A percentile compares a stretch with the other conserved stretches of the same genome.
Conservation (phyloP, 495 filamentous ascomycete genomes). For the Cairneyella variabilis region DNA sequence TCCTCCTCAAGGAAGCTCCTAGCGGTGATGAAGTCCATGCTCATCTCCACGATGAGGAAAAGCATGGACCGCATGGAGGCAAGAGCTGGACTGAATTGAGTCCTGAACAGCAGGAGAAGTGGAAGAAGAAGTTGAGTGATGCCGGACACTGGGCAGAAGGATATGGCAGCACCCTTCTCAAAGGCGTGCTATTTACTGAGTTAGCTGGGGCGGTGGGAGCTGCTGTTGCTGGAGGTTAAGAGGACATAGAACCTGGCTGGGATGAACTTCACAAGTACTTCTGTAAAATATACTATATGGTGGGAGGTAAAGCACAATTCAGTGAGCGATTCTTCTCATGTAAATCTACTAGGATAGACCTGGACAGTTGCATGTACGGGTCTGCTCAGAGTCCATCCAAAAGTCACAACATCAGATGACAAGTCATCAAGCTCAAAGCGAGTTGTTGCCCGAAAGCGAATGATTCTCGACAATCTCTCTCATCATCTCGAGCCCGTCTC, state of each 20-base stretch:
- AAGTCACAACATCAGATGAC: no score
- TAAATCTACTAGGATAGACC: no score
- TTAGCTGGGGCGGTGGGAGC: conserved; percentile 34
- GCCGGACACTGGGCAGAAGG: conserved; percentile 71
- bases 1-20: background rate
- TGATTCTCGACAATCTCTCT: no score
- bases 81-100: conserved; percentile 65
- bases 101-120: conserved; percentile 51
- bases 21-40: conserved; percentile 32
- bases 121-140: conserved; percentile 64
- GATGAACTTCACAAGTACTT: no score
- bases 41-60: conserved; percentile 43
- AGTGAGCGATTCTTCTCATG: no score
- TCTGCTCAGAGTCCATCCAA: no score
- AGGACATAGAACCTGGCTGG: no score
- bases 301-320: background rate
- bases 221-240: conserved; percentile 18
- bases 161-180: conserved; percentile 68
- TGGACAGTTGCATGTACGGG: no score
- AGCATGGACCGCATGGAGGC: conserved; percentile 36
- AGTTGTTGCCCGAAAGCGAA: no score
- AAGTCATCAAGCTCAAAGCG: no score
- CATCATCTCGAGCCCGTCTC: no score
- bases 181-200: conserved; percentile 72
- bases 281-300: background rate